Conservation (phyloP, 768 basidiomycete genomes). For the Udeniomyces megalosporus region DNA sequence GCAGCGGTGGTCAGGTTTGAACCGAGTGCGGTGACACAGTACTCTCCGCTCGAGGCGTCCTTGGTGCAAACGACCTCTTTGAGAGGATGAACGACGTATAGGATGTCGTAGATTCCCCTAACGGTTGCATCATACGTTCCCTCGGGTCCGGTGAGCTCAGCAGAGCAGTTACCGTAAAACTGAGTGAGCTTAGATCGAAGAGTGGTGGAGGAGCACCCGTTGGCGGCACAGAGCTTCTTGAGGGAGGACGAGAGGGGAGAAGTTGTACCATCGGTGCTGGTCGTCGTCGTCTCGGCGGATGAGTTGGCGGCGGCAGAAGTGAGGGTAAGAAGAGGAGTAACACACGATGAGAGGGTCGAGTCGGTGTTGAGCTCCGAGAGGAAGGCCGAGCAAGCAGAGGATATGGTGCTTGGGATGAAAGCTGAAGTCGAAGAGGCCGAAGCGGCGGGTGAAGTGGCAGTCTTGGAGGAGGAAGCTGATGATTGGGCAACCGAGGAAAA, state of each 20-base stretch:
- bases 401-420: slow-evolving; percentile 15
- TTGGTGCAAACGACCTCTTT: slow-evolving; percentile 55
- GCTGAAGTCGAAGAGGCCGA: background rate
- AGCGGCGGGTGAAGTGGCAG: no score
- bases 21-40: slow-evolving; percentile 46
- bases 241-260: slow-evolving; percentile 28
- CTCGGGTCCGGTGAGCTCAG: slow-evolving; percentile 44
- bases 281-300: slow-evolving; percentile 19
- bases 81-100: slow-evolving; percentile 58
- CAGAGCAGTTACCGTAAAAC: slow-evolving; percentile 55
- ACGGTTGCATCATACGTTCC: slow-evolving; percentile 36
- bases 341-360: slow-evolving; percentile 34
- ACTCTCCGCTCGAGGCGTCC: slow-evolving; percentile 46
- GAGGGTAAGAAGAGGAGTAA: slow-evolving; percentile 31
- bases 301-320: slow-evolving; percentile 27
- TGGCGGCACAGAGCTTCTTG: slow-evolving; percentile 40
- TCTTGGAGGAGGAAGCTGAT: no score
- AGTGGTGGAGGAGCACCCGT: slow-evolving; percentile 33
- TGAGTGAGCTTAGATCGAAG: slow-evolving; percentile 46
- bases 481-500: no score
- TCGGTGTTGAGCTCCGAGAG: slow-evolving; percentile 47
- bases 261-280: no score
- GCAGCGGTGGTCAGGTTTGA: slow-evolving; percentile 23
- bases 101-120: slow-evolving; percentile 53
- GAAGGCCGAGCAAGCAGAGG: slow-evolving; percentile 37